phyloP scores from a whole-genome alignment of 768 basidiomycete species.

The Imleria badia region DNA sequence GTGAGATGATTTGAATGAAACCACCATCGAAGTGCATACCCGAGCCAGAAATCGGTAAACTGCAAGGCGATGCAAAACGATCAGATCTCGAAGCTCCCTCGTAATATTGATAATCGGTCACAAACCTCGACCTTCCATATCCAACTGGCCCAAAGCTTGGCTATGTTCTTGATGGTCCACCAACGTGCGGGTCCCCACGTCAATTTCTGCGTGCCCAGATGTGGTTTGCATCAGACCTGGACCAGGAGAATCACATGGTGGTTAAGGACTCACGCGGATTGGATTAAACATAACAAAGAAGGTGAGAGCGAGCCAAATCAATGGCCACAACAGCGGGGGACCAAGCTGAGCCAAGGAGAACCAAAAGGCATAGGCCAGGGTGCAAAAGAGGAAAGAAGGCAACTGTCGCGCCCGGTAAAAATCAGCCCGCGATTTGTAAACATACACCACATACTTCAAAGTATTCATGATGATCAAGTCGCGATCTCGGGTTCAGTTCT shows the following conservation, averaged over 20 bases:
- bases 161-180: constrained; percentile 74
- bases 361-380: constrained; percentile 80
- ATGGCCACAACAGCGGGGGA: constrained; percentile 72
- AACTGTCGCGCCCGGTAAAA: constrained; percentile 45
- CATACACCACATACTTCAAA: constrained; percentile 49
- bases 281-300: constrained; percentile 70
- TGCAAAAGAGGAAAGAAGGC: constrained; percentile 72
- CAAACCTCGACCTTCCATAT: constrained; percentile 70
- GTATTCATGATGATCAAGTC: constrained; percentile 78
- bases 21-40: constrained; percentile 42
- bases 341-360: constrained; percentile 74
- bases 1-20: constrained; percentile 4
- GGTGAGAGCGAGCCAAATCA: constrained; percentile 75
- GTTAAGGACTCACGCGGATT: constrained; percentile 48
- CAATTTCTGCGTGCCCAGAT: constrained; percentile 46
- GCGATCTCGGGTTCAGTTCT: constrained; percentile 72
- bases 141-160: constrained; percentile 68
- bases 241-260: neutral
- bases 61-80: constrained; percentile 33
- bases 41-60: constrained; percentile 91
- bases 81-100: constrained; percentile 2
- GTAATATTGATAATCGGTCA: neutral
- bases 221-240: neutral
- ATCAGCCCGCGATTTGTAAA: neutral
- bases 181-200: constrained; percentile 46